A percentile compares a stretch with the other conserved stretches of the same genome.
phyloP scores from a whole-genome alignment of 164 flowering plant genomes.

The Vitis cinerea region DNA sequence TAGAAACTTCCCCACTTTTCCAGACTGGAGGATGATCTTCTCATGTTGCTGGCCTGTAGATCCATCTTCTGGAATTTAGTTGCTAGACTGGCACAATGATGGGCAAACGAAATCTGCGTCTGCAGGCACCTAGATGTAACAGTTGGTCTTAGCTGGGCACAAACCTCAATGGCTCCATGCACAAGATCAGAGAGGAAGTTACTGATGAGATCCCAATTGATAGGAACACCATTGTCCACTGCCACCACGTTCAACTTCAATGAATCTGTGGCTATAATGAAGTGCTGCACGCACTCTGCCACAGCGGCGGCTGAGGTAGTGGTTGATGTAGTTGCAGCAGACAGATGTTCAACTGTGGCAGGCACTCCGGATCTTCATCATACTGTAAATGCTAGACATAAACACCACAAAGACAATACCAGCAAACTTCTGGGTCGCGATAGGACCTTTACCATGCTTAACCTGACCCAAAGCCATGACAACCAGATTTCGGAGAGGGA shows the following conservation, averaged over 20 bases:
- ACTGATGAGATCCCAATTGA: constrained; percentile 81
- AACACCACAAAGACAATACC: too few species aligned
- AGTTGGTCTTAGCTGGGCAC: constrained; percentile 86
- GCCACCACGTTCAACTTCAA: constrained; percentile 87
- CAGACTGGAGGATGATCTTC: constrained; percentile 69
- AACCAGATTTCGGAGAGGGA: too few species aligned
- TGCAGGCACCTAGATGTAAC: constrained; percentile 82
- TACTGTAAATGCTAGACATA: too few species aligned
- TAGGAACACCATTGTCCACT: constrained; percentile 64
- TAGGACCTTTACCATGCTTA: too few species aligned
- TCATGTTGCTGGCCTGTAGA: constrained; percentile 53
- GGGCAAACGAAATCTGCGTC: constrained; percentile 95
- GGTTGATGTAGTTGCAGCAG: constrained; percentile 48
- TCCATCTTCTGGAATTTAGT: constrained; percentile 32
- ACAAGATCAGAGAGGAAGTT: constrained; percentile 88
- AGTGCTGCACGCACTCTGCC: constrained; percentile 91
- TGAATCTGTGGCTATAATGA: constrained; percentile 91
- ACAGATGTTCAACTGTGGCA: constrained; percentile 87
- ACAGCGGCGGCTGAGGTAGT: constrained; percentile 71
- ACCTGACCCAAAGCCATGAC: too few species aligned
- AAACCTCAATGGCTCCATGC: constrained; percentile 83
- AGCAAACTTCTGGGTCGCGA: too few species aligned
- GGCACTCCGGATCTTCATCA: constrained; percentile 35
- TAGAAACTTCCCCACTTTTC: constrained; percentile 73
- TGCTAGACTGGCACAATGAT: constrained; percentile 58